Percentiles rank a stretch among this genome's conserved stretches.
These are phyloP conservation scores for Coemansia sp. DNA, from an alignment of 192 early-diverging fungal species.

Conservation along the genomic window DNA sequence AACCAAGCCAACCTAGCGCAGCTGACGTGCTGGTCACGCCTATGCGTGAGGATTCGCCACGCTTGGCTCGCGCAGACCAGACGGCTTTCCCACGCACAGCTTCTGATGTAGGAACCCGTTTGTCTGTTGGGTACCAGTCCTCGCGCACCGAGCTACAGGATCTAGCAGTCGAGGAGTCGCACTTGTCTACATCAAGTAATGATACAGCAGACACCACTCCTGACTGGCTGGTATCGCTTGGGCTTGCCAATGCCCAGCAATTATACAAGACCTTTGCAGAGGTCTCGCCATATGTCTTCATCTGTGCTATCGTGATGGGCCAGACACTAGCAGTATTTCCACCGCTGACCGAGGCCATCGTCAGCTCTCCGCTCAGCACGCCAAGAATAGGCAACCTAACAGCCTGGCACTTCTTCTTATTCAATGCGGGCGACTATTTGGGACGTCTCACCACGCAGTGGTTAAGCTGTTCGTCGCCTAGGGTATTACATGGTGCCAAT, in stretches of 20 bases:
- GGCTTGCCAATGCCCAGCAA: conserved; percentile 26
- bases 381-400: conserved; percentile 45
- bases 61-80: conserved; percentile 20
- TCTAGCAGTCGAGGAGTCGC: background rate
- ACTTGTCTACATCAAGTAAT: background rate
- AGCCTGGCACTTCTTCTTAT: conserved; percentile 73
- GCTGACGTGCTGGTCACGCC: background rate
- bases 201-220: background rate
- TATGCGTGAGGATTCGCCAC: conserved; percentile 37
- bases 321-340: conserved; percentile 77
- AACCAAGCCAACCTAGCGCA: background rate
- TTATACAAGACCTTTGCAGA: conserved; percentile 29
- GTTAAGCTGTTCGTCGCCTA: conserved; percentile 23
- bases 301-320: conserved; percentile 62
- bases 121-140: background rate
- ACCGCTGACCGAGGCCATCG: conserved; percentile 70
- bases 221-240: conserved; percentile 28
- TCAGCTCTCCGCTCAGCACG: conserved; percentile 36
- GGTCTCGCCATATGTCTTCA: conserved; percentile 23
- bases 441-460: conserved; percentile 62
- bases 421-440: conserved; percentile 75
- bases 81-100: conserved; percentile 3
- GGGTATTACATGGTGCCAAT: conserved; percentile 44
- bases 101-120: background rate
- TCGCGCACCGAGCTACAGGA: conserved; percentile 11